A percentile compares a stretch with the other conserved stretches of the same genome.
Conservation (phyloP, 1,284 basidiomycete species). For the Ceratobasidium sp. region DNA sequence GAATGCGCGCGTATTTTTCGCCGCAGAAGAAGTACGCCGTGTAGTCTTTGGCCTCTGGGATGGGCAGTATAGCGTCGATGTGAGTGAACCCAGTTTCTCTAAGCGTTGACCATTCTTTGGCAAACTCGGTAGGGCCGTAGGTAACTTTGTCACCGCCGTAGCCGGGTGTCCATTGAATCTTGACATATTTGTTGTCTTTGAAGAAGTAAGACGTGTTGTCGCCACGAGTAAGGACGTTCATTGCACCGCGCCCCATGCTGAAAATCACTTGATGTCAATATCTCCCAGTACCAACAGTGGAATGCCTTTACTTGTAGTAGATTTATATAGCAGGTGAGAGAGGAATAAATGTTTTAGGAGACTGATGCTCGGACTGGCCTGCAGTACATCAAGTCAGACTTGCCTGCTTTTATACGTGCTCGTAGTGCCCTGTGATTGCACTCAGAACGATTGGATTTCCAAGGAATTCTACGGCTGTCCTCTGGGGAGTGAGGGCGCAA, state of each 20-base stretch:
- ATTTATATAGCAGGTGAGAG: background rate
- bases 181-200: background rate
- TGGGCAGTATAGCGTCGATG: slow-evolving; percentile 25
- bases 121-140: background rate
- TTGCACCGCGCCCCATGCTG: background rate
- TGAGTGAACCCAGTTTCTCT: slow-evolving; percentile 1
- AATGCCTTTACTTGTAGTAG: background rate
- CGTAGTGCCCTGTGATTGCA: background rate
- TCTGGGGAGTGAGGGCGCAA: background rate
- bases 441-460: no score
- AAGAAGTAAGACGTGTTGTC: background rate
- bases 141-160: background rate
- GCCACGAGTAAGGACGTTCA: background rate
- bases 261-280: background rate
- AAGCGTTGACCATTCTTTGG: background rate
- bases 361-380: no score
- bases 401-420: no score
- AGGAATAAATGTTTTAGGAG: no score
- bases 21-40: slow-evolving; percentile 27
- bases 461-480: no score
- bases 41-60: background rate
- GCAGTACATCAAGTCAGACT: no score
- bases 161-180: slow-evolving; percentile 12
- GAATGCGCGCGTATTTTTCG: slow-evolving; percentile 11
- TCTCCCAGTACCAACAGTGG: background rate